Evolutionary conservation across 2,329 filamentous ascomycete species (phyloP).

Genomic region (Penicillium sp.): DNA sequence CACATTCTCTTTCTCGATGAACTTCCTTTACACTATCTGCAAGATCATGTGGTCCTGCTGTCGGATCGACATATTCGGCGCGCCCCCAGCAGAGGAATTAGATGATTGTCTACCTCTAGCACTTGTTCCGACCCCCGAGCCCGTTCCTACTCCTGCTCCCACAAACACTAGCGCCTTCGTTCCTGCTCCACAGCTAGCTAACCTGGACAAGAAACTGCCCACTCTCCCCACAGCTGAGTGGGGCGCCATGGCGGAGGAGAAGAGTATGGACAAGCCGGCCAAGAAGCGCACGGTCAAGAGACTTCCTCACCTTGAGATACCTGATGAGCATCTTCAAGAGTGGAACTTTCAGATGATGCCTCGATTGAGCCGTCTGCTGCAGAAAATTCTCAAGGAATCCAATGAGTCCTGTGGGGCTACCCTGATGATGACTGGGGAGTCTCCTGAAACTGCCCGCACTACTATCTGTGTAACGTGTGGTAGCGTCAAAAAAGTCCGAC

Average conservation of each 20-base stretch:
- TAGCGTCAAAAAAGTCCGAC: conserved; percentile 62
- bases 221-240: conserved; percentile 17
- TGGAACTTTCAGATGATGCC: conserved; percentile 65
- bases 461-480: conserved; percentile 67
- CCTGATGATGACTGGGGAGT: conserved; percentile 64
- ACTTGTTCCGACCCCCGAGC: conserved; percentile 40
- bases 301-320: conserved; percentile 56
- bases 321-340: conserved; percentile 58
- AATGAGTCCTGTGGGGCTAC: conserved; percentile 65
- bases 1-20: conserved; percentile 49
- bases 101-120: conserved; percentile 48
- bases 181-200: conserved; percentile 16
- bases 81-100: conserved; percentile 45
- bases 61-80: conserved; percentile 46
- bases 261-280: conserved; percentile 33
- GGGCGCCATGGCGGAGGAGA: conserved; percentile 28
- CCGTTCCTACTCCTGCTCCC: conserved; percentile 26
- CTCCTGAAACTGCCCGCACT: conserved; percentile 59
- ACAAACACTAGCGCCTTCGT: conserved; percentile 22
- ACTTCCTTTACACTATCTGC: conserved; percentile 48
- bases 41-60: conserved; percentile 49
- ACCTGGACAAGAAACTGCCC: conserved; percentile 23
- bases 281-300: conserved; percentile 50
- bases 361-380: conserved; percentile 61
- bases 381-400: conserved; percentile 62